Evolutionary conservation across 805 yeast species (phyloP), one percentile per base, ranked within the genome.

Genomic region (Pichia occidentalis): DNA sequence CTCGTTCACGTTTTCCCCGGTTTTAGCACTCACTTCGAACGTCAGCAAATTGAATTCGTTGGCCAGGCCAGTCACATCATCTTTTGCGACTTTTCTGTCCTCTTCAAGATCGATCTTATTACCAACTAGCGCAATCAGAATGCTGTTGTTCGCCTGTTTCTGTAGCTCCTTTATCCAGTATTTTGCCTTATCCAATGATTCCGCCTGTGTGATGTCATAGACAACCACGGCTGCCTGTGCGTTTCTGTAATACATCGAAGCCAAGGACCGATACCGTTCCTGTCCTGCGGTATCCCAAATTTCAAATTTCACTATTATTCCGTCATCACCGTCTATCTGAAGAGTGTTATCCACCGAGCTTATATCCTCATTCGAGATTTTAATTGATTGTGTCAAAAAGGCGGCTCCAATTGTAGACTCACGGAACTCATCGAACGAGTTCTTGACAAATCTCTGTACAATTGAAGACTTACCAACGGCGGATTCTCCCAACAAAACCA

Each of bases 321-420:
- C 32, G 24, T 40, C 39, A 21, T 14, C 16, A 16, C 20, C 32
- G 7, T 26, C 24, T 5, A 24, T 36, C 3, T 18, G 19, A 3
- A 26, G 10, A 37, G 72, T 73, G n/a, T 75, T 53, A 14, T 72
- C 70, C 4, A n/a, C n/a, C n/a, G n/a, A n/a, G n/a, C n/a, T n/a
- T n/a, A 26, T 17, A 14, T 37, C 40, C 7, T 25, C 36, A 24
- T 23, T 22, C 23, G 29, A 22, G 16, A 39, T 13, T 13, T 24
- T 35, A 32, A 81, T 72, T 3, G 77, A 67, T 53, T 80, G 87
- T 1, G 90, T 80, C 36, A 80, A 64, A 56, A 82, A 83, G 2
- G 92, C 94, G 1, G 94, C 94, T 1, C 94, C 92, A 39, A 83
- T 83, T 1, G 94, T 83, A 18, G 88, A 81, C 58, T 82, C 87